Percentiles rank a stretch among this genome's conserved stretches.
These are phyloP conservation scores for Hypoxylon rubiginosum DNA, from an alignment of 2,329 filamentous ascomycete genomes.

Conservation along the genomic window DNA sequence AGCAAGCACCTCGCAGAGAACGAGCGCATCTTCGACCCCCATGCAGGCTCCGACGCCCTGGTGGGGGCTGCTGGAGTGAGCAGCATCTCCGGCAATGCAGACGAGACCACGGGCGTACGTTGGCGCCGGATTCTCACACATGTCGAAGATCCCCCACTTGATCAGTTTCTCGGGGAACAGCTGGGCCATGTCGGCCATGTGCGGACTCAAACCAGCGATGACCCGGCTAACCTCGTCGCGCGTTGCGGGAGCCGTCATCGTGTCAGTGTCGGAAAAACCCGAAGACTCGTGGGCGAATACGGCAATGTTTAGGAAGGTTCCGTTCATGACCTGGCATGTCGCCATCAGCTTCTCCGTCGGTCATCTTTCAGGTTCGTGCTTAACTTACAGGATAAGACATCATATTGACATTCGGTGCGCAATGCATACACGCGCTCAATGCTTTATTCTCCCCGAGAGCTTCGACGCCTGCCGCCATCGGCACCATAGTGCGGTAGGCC, in stretches of 20 bases:
- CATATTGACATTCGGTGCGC: constrained; percentile 67
- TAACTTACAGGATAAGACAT: constrained; percentile 69
- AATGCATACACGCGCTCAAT: constrained; percentile 64
- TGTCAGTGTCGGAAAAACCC: constrained; percentile 9
- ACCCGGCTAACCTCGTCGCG: constrained; percentile 55
- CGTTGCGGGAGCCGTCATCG: constrained; percentile 50
- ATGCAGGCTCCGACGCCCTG: constrained; percentile 65
- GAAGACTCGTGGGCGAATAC: constrained; percentile 49
- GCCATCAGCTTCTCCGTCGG: background rate
- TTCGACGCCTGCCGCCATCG: constrained; percentile 64
- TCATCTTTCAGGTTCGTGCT: no score
- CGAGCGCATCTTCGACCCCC: constrained; percentile 64
- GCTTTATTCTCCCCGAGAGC: constrained; percentile 63
- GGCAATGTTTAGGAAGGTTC: constrained; percentile 66
- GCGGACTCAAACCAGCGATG: constrained; percentile 55
- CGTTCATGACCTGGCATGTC: constrained; percentile 53
- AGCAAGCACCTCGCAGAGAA: constrained; percentile 14
- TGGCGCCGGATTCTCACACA: constrained; percentile 56
- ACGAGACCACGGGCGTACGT: constrained; percentile 58
- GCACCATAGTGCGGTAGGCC: constrained; percentile 70
- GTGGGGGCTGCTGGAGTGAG: constrained; percentile 65
- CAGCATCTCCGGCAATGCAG: constrained; percentile 65
- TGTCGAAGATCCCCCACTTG: constrained; percentile 67
- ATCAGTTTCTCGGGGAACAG: constrained; percentile 60
- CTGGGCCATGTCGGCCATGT: constrained; percentile 52